Base-by-base conservation (phyloP, 306 rosid genomes). In the Cicer yamashitae region DNA sequence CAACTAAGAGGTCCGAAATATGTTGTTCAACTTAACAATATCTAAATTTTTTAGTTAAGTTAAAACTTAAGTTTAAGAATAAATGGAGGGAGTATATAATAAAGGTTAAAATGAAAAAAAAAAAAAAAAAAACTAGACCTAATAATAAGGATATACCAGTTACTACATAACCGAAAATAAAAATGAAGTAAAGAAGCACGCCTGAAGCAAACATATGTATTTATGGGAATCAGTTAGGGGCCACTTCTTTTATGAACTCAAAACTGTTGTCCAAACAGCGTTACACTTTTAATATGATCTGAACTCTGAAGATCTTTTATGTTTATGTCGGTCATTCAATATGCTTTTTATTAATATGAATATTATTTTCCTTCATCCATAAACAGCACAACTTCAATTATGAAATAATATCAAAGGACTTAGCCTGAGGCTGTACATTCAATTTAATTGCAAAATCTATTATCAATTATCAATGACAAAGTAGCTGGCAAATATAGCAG, bases 401-500 rank as follows among this genome's bases (percentile, higher is more conserved):
- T 11, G 34, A 60, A 59, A 47, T 38, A 22, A 74, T 39, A 39
- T 39, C 9, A 10, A 80, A 40, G 14, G 46, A 68, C 50, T 18
- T 17, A 43, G 53, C 69, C 38, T 14, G 38, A 17, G 34, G 51
- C 64, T 45, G 54, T 51, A 52, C 20, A 22, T 58, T 68, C 65
- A 74, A 10, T 47, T 48, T 47, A 38, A 76, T 81, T 68, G 68
- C 34, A 68, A 70, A 70, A 51, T 69, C 25, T 59, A 70, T 30
- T 30, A 30, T 25, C 70, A 38, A 76, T 45, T 71, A 25, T 46
- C 38, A 64, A 54, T 22, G 25, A 67, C 52, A n/a, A 76, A 70
- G 51, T 52, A 20, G 76, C 66, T 65, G 75, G 71, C 43, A 81
- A 77, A 58, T 71, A 53, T 7, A 46, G 70, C 18, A 47, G 79